These are phyloP conservation scores for Cadophora sp. DNA, from an alignment of 2,329 filamentous ascomycete species.

Conservation along the genomic window DNA sequence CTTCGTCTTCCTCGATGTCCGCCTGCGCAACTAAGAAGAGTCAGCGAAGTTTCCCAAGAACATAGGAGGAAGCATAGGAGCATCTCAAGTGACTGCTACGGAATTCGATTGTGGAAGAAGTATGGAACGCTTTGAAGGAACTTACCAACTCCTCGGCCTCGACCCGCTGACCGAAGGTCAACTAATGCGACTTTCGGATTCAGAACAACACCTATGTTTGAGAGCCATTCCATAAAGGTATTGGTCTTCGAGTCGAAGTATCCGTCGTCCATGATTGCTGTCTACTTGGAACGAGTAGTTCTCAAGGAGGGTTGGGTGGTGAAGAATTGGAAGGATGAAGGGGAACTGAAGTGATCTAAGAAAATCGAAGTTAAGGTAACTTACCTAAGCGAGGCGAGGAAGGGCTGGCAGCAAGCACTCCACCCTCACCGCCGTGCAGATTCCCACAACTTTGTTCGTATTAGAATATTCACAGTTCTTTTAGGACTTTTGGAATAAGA, in stretches of 20 bases:
- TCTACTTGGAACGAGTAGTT: not conserved
- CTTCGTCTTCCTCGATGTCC: slow-evolving; percentile 66
- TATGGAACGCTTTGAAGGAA: not conserved
- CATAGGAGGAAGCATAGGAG: slow-evolving; percentile 10
- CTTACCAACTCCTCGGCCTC: slow-evolving; percentile 68
- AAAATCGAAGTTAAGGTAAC: not conserved
- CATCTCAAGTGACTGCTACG: not conserved
- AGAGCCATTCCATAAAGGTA: slow-evolving; percentile 64
- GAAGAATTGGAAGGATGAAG: not conserved
- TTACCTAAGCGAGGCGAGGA: not conserved
- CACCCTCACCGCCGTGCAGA: not conserved
- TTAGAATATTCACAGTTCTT: too few relatives aligned
- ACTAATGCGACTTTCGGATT: slow-evolving; percentile 63
- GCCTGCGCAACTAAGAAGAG: slow-evolving; percentile 58
- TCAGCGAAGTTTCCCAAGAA: slow-evolving; percentile 21
- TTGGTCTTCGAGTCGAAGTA: slow-evolving; percentile 54
- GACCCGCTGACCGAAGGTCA: slow-evolving; percentile 61
- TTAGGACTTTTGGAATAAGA: too few relatives aligned
- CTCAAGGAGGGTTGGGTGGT: not conserved
- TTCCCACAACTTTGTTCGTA: too few relatives aligned
- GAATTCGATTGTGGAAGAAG: not conserved
- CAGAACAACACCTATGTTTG: slow-evolving; percentile 57
- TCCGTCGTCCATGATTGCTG: slow-evolving; percentile 40
- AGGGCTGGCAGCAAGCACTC: not conserved
- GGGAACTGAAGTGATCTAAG: not conserved